A percentile compares a stretch with the other conserved stretches of the same genome.
phyloP scores from a whole-genome alignment of 2,329 filamentous ascomycete species.

The Corynespora cassiicola region DNA sequence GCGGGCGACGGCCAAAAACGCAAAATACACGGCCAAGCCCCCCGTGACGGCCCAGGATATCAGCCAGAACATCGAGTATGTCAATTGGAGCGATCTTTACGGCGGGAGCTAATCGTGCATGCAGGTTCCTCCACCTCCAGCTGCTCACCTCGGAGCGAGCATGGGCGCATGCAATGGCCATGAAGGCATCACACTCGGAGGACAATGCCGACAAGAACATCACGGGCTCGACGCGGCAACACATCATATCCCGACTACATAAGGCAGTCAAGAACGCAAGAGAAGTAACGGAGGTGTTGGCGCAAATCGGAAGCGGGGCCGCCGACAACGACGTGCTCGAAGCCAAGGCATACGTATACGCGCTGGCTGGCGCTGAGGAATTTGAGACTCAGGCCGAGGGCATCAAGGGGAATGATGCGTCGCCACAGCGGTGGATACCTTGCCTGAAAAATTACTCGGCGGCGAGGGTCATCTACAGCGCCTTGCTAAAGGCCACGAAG shows the following conservation, averaged over 20 bases:
- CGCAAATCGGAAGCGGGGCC: slow-evolving; percentile 68
- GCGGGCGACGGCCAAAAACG: slow-evolving; percentile 81
- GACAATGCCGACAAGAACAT: slow-evolving; percentile 77
- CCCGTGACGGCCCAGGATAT: slow-evolving; percentile 78
- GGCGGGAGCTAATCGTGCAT: no score
- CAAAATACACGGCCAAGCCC: slow-evolving; percentile 79
- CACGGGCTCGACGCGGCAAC: slow-evolving; percentile 78
- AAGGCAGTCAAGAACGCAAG: slow-evolving; percentile 78
- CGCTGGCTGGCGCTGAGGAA: slow-evolving; percentile 76
- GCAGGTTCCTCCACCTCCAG: slow-evolving; percentile 79
- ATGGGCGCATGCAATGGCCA: slow-evolving; percentile 95
- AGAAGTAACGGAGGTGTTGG: slow-evolving; percentile 70
- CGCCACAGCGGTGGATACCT: slow-evolving; percentile 70
- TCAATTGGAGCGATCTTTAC: no score
- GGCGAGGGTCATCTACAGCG: slow-evolving; percentile 81
- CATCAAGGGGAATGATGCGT: slow-evolving; percentile 42
- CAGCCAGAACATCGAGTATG: slow-evolving; percentile 76
- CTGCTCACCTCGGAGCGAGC: slow-evolving; percentile 88
- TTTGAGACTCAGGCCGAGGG: slow-evolving; percentile 80
- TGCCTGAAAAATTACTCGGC: slow-evolving; percentile 79
- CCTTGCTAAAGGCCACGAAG: slow-evolving; percentile 70
- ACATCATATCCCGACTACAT: slow-evolving; percentile 85
- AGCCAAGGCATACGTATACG: slow-evolving; percentile 80
- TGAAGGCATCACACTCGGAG: slow-evolving; percentile 82
- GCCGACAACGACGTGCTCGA: slow-evolving; percentile 77